Evolutionary conservation across 345 rosid genomes (phyloP), one percentile per base, ranked within the genome.

Genomic region (Lepidium sativum): DNA sequence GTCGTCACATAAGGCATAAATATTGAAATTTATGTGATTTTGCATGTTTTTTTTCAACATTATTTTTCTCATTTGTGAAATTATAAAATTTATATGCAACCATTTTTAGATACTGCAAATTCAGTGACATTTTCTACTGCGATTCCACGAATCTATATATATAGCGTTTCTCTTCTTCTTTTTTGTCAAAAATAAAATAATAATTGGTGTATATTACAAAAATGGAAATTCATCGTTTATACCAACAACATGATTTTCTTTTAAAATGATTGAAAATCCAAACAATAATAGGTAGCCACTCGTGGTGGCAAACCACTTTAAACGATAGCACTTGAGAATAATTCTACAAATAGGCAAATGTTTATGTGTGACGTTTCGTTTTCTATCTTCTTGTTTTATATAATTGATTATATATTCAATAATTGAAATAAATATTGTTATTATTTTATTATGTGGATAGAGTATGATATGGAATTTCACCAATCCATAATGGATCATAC

Each of bases 301-400:
- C 58, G 49, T 73, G 71, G 77, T 73, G 77, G 77, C 57, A 72
- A 72, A 59, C 71, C 71, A 65, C 77, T 72, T 66, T 72, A 58
- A 35, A 40, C 6, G 55, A 65, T 72, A 52, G 51, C 72, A 72
- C 68, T 72, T 14, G 62, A 72, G 72, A 66, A 73, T 73, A 59
- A 59, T 73, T 60, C 67, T 59, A 59, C 56, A 72, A 60, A 66
- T 38, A 44, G 63, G 57, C 60, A 52, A 51, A 52, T 43, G 68
- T 73, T 53, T 66, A 53, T 67, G 44, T 57, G 63, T 67, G 72
- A 67, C 72, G 72, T 53, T 68, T 73, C 77, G 60, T 66, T 63
- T 63, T 60, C 55, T 27, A 37, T 65, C 62, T 66, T 51, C 54
- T 65, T 23, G 37, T 16, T 52, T 31, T 39, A 48, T 31, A 33